Evolutionary conservation across 2,329 filamentous ascomycete genomes (phyloP).

Genomic region (Fusarium sororula): DNA sequence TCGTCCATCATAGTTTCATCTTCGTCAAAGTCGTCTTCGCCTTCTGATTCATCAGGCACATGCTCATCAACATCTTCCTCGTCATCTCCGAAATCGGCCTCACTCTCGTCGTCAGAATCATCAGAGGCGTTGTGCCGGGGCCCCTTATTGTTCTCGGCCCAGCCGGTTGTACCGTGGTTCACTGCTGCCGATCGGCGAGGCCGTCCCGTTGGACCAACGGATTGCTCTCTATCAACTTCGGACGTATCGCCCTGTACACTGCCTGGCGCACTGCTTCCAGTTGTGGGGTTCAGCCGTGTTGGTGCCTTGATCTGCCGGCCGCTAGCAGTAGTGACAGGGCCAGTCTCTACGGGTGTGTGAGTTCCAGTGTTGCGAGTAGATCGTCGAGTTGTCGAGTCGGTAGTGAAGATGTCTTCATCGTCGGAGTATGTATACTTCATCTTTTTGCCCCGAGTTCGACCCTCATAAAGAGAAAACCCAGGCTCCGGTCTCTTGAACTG

Average conservation of each 20-base stretch:
- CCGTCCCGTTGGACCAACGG: conserved; percentile 57
- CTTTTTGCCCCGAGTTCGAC: conserved; percentile 93
- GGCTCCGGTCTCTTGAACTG: conserved; percentile 88
- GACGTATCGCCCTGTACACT: conserved; percentile 58
- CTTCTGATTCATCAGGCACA: conserved; percentile 67
- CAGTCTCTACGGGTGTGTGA: conserved; percentile 76
- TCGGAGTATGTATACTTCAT: conserved; percentile 97
- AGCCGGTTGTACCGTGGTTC: conserved; percentile 61
- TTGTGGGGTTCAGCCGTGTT: conserved; percentile 71
- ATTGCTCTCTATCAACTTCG: conserved; percentile 52
- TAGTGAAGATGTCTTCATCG: conserved; percentile 77
- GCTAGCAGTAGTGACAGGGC: conserved; percentile 77
- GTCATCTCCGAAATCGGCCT: conserved; percentile 80
- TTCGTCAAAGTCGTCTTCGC: conserved; percentile 68
- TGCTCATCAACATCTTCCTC: conserved; percentile 76
- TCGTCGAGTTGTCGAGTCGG: conserved; percentile 71
- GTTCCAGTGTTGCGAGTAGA: conserved; percentile 79
- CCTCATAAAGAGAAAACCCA: conserved; percentile 94
- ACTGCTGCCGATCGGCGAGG: conserved; percentile 61
- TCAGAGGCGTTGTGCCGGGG: conserved; percentile 58
- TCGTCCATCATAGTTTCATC: conserved; percentile 65
- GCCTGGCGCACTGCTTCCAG: conserved; percentile 56
- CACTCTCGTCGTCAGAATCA: conserved; percentile 72
- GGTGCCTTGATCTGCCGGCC: conserved; percentile 84
- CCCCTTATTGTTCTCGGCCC: conserved; percentile 43